These are phyloP conservation scores for Akanthomyces muscarius DNA, from an alignment of 2,329 filamentous ascomycete genomes.

Conservation along the genomic window DNA sequence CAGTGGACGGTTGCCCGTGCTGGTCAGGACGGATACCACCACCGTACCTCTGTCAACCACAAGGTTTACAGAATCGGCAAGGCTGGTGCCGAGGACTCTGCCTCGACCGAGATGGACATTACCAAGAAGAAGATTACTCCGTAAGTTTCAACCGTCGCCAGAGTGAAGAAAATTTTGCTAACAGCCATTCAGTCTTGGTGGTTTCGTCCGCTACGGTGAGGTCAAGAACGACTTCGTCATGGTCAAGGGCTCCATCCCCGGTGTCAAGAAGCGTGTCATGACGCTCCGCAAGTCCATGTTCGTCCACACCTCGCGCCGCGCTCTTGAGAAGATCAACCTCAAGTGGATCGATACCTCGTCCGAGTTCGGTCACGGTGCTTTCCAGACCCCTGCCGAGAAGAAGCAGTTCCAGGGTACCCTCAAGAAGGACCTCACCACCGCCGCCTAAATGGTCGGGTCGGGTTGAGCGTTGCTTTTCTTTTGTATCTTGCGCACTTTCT, in stretches of 20 bases:
- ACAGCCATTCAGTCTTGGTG: constrained; percentile 71
- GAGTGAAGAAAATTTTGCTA: not conserved
- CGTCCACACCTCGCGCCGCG: constrained; percentile 89
- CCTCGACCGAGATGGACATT: constrained; percentile 90
- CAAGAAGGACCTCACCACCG: constrained; percentile 85
- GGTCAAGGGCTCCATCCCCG: constrained; percentile 95
- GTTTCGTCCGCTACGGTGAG: constrained; percentile 98
- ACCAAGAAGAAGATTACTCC: constrained; percentile 99
- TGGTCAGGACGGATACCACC: constrained; percentile 99
- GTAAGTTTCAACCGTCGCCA: constrained; percentile 58
- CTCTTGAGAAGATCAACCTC: constrained; percentile 98
- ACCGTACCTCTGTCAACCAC: constrained; percentile 99
- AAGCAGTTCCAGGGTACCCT: constrained; percentile 94
- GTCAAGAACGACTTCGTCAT: constrained; percentile 99
- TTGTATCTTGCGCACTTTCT: constrained; percentile 39
- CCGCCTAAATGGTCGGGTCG: constrained; percentile 37
- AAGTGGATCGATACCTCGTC: constrained; percentile 99
- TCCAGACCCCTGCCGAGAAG: constrained; percentile 99
- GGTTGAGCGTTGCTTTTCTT: constrained; percentile 33
- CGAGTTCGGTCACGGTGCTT: constrained; percentile 99
- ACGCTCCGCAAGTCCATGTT: constrained; percentile 90
- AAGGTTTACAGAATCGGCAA: constrained; percentile 99
- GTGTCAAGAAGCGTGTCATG: constrained; percentile 99
- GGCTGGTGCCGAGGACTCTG: constrained; percentile 85
- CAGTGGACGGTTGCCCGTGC: constrained; percentile 99